A percentile compares a stretch with the other conserved stretches of the same genome.
Evolutionary conservation across 495 filamentous ascomycete species (phyloP).

Genomic region (Beverwykella pulmonaria): DNA sequence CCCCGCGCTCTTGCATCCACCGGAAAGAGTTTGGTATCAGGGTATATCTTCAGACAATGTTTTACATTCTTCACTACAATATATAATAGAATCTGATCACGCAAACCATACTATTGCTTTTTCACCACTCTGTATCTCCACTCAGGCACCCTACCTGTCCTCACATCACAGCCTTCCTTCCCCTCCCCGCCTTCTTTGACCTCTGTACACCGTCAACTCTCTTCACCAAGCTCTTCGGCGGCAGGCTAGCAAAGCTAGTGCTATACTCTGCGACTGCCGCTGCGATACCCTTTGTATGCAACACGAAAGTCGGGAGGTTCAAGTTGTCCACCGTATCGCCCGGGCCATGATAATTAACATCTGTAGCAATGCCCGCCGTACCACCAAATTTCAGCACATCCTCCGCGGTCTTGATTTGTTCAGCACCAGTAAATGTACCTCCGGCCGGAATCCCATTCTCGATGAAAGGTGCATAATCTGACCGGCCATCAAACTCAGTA

Average conservation of each 20-base stretch:
- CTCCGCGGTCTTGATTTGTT: constrained; percentile 63
- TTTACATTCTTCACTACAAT: too few relatives aligned
- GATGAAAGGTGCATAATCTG: constrained; percentile 71
- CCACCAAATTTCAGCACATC: constrained; percentile 64
- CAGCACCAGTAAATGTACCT: constrained; percentile 71
- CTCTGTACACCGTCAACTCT: neutral
- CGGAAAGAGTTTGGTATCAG: too few relatives aligned
- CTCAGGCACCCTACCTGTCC: too few relatives aligned
- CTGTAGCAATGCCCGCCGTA: constrained; percentile 59
- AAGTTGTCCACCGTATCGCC: constrained; percentile 65
- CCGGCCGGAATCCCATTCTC: constrained; percentile 64
- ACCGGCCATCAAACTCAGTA: constrained; percentile 64
- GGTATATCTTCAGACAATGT: too few relatives aligned
- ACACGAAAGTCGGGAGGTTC: constrained; percentile 59
- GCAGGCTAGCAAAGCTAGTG: constrained; percentile 54
- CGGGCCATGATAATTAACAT: constrained; percentile 64
- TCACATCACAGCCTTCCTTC: constrained; percentile 7
- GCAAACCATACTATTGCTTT: too few relatives aligned
- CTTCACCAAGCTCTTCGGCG: constrained; percentile 31
- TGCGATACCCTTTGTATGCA: constrained; percentile 65
- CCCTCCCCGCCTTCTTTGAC: constrained; percentile 5
- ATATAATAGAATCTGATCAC: too few relatives aligned
- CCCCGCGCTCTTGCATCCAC: too few relatives aligned
- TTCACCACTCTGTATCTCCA: too few relatives aligned
- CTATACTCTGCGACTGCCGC: constrained; percentile 66